Percentiles rank a stretch among this genome's conserved stretches.
These are phyloP conservation scores for Globisporangium megalacanthum DNA, from an alignment of 352 stramenopile species.

Conservation along the genomic window DNA sequence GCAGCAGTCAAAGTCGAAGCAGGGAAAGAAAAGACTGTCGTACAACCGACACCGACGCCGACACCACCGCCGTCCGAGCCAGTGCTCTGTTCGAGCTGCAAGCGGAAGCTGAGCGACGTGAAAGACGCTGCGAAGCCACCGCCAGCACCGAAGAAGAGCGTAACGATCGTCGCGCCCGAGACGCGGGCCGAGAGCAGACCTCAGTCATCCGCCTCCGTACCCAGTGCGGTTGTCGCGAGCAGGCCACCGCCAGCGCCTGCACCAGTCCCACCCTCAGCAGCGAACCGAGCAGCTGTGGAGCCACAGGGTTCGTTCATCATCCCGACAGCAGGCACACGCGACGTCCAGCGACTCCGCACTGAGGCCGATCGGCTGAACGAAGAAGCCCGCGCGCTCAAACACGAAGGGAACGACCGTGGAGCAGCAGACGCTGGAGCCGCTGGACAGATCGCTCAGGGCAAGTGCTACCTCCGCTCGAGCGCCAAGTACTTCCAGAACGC, in stretches of 20 bases:
- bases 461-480: conserved; percentile 70
- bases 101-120: conserved; percentile 51
- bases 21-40: too few species aligned
- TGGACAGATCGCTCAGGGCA: conserved; percentile 56
- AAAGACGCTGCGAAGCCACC: conserved; percentile 21
- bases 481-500: conserved; percentile 84
- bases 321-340: conserved; percentile 26
- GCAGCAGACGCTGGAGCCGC: conserved; percentile 27
- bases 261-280: not conserved
- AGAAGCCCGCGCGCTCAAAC: conserved; percentile 69
- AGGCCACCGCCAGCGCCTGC: too few species aligned
- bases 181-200: not conserved
- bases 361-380: conserved; percentile 54
- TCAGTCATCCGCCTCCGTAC: too few species aligned
- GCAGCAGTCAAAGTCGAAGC: not conserved
- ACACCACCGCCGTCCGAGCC: not conserved
- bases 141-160: conserved; percentile 18
- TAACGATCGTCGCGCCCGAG: conserved; percentile 14
- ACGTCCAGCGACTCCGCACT: conserved; percentile 46
- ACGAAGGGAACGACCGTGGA: conserved; percentile 70
- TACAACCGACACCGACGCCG: not conserved
- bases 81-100: conserved; percentile 51
- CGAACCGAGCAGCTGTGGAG: not conserved
- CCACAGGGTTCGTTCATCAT: conserved; percentile 40
- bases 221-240: too few species aligned